These are phyloP conservation scores for Salix caprea DNA, from an alignment of 345 rosid species.

Conservation along the genomic window DNA sequence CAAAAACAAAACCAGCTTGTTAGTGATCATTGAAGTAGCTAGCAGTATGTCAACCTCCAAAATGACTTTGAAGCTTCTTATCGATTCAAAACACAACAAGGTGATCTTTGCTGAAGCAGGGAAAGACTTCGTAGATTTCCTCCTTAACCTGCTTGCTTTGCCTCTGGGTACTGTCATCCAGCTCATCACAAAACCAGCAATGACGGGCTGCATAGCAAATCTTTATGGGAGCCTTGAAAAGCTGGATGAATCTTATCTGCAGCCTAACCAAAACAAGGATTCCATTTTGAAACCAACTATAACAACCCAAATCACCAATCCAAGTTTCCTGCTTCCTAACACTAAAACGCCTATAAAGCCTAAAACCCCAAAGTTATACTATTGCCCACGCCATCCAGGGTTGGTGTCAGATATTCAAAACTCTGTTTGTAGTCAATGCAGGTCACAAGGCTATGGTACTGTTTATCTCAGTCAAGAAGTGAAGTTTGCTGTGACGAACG, in stretches of 20 bases:
- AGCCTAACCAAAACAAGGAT: too few species aligned
- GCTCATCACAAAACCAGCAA: not conserved
- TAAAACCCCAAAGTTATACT: not conserved
- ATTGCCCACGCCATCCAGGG: not conserved
- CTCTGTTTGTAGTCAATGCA: not conserved
- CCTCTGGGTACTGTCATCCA: not conserved
- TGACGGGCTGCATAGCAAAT: slow-evolving; percentile 4
- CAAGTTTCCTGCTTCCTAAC: too few species aligned
- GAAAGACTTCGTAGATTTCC: not conserved
- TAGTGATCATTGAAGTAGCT: too few species aligned
- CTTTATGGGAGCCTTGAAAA: slow-evolving; percentile 10
- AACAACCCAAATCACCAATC: too few species aligned
- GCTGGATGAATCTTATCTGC: not conserved
- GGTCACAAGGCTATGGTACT: too few species aligned
- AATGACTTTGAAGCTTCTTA: slow-evolving; percentile 7
- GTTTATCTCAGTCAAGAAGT: not conserved
- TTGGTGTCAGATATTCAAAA: not conserved
- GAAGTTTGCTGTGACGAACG: not conserved
- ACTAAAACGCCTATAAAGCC: too few species aligned
- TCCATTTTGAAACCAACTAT: too few species aligned
- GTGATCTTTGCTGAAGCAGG: not conserved
- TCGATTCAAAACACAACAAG: not conserved
- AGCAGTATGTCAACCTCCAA: not conserved
- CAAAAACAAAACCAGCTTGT: not conserved
- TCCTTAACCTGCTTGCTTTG: not conserved